Evolutionary conservation across 305 asterid genomes (phyloP).

Genomic region (Plantago coronopus): DNA sequence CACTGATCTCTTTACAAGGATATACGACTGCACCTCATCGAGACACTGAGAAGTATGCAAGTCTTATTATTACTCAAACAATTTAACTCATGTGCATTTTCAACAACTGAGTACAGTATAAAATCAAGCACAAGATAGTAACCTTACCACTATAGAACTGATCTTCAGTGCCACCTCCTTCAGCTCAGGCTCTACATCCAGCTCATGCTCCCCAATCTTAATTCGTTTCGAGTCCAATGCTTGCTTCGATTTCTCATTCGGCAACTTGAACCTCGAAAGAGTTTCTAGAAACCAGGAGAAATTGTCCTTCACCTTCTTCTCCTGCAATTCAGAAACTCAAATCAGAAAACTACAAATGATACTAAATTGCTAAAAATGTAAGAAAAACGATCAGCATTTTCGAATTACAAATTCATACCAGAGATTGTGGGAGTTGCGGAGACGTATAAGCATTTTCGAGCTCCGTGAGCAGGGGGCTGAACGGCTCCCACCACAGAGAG

Average conservation of each 20-base stretch:
- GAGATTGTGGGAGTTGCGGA: conserved; percentile 44
- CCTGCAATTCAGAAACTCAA: conserved; percentile 32
- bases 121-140: neutral
- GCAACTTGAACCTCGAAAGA: conserved; percentile 47
- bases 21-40: conserved; percentile 93
- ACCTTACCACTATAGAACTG: conserved; percentile 64
- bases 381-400: neutral
- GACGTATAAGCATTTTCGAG: conserved; percentile 61
- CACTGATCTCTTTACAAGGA: conserved; percentile 62
- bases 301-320: conserved; percentile 63
- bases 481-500: conserved; percentile 94
- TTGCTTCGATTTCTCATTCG: conserved; percentile 69
- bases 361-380: conserved; percentile 20
- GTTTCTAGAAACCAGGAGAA: conserved; percentile 72
- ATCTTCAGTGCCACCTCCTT: conserved; percentile 61
- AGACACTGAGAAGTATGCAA: conserved; percentile 47
- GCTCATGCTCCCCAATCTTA: conserved; percentile 57
- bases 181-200: conserved; percentile 49
- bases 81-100: conserved; percentile 16
- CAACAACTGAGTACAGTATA: neutral
- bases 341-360: too few relatives aligned
- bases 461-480: conserved; percentile 50
- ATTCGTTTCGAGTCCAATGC: conserved; percentile 56
- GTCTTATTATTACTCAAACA: conserved; percentile 18
- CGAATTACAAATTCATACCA: conserved; percentile 37